Base-by-base conservation (phyloP, 176 grass and related monocot species). In the Raddia guianensis region DNA sequence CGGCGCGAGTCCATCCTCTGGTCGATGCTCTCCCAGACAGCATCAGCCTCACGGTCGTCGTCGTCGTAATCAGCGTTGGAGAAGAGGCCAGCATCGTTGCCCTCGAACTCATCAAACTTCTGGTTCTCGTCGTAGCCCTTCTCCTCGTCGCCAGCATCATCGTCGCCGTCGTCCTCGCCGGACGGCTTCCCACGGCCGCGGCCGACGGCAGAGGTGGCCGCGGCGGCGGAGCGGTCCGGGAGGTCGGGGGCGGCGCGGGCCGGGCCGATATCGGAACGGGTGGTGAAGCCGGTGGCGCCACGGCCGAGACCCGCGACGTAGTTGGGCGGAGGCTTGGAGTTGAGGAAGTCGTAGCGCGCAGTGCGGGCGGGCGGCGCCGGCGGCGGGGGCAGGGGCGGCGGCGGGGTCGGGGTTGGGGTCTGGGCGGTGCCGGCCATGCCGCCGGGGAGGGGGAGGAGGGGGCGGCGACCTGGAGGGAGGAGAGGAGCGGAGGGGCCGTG, bases 21-120 rank as follows among this genome's bases (percentile, higher is more conserved):
- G 60, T 93, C 94, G 66, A 97, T 93, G 74, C 86, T 87, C 73
- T 97, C 94, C 94, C 94, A 97, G 53, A 97, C 94, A 0, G 91
- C 94, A 43, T 97, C 94, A 2, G 94, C 94, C 77, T 97, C 94
- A 63, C 90, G 92, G 81, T 97, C 94, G 44, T 97, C 94, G 15
- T 97, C 94, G 45, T 97, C 94, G 59, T 97, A 97, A 73, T 97
- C 94, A 1, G 88, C 91, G 15, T 91, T 93, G 64, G 94, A 91
- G 83, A 97, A 97, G 12, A 97, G 85, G 4, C 94, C 94, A 1
- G 92, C 91, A 50, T 97, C 94, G 69, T 97, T 97, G 6, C 94
- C 94, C 85, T 97, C 94, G 46, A 97, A 97, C 85, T 97, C 91
- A 14, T 97, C 94, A 77, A 97, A 97, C 80, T 97, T 97, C 73